A percentile compares a stretch with the other conserved stretches of the same genome.
phyloP scores from a whole-genome alignment of 2,329 filamentous ascomycete genomes.

The Ceratocystis eucalypticola region DNA sequence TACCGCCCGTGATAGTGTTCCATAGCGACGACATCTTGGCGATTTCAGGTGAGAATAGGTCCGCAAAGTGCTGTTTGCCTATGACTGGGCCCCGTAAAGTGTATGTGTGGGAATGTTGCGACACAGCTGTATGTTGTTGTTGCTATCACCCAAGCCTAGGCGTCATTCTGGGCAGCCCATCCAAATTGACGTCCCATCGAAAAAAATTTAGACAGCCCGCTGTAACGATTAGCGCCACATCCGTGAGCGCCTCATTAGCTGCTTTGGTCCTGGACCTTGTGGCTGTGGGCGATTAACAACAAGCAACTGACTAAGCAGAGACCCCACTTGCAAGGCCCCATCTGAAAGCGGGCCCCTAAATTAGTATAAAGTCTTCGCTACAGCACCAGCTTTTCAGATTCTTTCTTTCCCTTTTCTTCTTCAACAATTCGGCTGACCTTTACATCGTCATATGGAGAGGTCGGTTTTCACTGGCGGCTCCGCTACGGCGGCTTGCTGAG shows the following conservation, averaged over 20 bases:
- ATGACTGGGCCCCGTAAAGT: not conserved
- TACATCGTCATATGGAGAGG: constrained; percentile 40
- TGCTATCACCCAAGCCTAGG: not conserved
- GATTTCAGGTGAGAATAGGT: constrained; percentile 7
- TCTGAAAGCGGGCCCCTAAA: constrained; percentile 12
- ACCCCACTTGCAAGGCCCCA: constrained; percentile 9
- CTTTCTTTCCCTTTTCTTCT: constrained; percentile 26
- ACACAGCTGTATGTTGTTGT: constrained; percentile 9
- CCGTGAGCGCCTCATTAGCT: constrained; percentile 2
- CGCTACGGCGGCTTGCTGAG: constrained; percentile 42
- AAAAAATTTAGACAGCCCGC: constrained; percentile 16
- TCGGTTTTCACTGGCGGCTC: constrained; percentile 34
- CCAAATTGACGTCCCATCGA: constrained; percentile 6
- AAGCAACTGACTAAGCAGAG: constrained; percentile 9
- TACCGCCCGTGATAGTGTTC: constrained; percentile 48
- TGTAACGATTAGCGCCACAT: constrained; percentile 13
- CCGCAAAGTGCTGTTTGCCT: not conserved
- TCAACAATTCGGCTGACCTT: constrained; percentile 35
- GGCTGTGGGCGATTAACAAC: not conserved
- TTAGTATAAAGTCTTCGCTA: constrained; percentile 18
- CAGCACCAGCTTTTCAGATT: constrained; percentile 10
- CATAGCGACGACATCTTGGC: constrained; percentile 43
- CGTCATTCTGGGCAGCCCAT: constrained; percentile 2
- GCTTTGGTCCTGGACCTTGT: not conserved
- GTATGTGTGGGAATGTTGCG: not conserved